These are phyloP conservation scores for Saccharomyces hybrid DNA, from an alignment of 1,139 yeast species.

Conservation along the genomic window DNA sequence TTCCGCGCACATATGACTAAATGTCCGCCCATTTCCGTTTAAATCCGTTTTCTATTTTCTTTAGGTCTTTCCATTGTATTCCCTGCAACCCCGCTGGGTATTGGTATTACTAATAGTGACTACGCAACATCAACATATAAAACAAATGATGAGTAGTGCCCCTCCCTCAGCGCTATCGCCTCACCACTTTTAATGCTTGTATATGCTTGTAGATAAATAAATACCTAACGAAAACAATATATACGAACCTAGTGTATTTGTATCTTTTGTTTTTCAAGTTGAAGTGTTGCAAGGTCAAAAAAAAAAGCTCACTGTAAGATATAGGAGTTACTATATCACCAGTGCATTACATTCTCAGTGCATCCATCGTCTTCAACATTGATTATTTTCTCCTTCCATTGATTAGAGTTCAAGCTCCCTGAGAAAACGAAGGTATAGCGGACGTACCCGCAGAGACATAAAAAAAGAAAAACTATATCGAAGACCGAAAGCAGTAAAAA, in stretches of 20 bases:
- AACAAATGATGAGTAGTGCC: neutral
- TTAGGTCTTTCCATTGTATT: neutral
- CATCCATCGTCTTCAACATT: neutral
- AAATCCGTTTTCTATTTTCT: neutral
- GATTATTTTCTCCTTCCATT: neutral
- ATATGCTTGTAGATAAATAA: neutral
- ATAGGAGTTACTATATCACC: neutral
- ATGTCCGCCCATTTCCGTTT: neutral
- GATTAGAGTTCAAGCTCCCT: neutral
- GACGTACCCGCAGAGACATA: neutral
- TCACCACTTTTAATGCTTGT: neutral
- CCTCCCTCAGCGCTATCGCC: neutral
- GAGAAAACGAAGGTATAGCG: neutral
- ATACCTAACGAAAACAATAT: neutral
- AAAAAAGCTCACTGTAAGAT: neutral
- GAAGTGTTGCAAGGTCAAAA: neutral
- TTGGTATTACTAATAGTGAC: neutral
- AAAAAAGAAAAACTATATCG: neutral
- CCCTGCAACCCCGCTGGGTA: neutral
- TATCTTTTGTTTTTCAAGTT: neutral
- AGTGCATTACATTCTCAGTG: neutral
- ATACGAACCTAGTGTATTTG: neutral
- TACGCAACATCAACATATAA: neutral
- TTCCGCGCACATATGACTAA: neutral
- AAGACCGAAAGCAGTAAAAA: neutral